phyloP scores from a whole-genome alignment of 768 basidiomycete species.

The Paxillus ammoniavirescens region DNA sequence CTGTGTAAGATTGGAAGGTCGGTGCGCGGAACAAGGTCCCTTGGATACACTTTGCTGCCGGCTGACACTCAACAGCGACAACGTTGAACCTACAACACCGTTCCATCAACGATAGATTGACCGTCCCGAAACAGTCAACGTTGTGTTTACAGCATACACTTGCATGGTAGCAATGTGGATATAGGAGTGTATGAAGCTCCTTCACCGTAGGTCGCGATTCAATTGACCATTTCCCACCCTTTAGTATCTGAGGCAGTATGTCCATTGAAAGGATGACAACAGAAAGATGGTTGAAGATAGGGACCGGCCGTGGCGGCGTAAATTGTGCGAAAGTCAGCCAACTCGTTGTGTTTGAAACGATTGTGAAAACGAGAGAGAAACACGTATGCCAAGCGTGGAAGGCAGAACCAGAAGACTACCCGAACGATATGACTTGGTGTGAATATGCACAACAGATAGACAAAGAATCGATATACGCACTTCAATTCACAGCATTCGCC shows the following conservation, averaged over 20 bases:
- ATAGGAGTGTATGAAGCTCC: no score
- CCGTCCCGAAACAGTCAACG: neutral
- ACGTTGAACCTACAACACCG: neutral
- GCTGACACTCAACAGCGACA: neutral
- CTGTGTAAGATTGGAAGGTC: conserved; percentile 47
- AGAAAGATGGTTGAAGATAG: neutral
- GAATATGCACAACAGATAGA: neutral
- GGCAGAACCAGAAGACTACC: neutral
- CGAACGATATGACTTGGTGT: neutral
- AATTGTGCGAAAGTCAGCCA: neutral
- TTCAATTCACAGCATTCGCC: neutral
- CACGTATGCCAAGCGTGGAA: conserved; percentile 3
- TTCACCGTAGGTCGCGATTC: neutral
- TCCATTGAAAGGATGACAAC: neutral
- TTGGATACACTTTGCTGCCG: neutral
- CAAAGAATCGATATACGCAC: neutral
- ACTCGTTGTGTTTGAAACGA: neutral
- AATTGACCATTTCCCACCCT: neutral
- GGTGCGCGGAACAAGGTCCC: neutral
- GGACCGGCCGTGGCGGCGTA: neutral
- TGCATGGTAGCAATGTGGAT: no score
- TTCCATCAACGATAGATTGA: neutral
- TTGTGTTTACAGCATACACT: neutral
- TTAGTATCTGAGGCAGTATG: neutral
- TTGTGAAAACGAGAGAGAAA: neutral